Conservation (phyloP, 2,329 filamentous ascomycete genomes). For the Hysterium pulicare region DNA sequence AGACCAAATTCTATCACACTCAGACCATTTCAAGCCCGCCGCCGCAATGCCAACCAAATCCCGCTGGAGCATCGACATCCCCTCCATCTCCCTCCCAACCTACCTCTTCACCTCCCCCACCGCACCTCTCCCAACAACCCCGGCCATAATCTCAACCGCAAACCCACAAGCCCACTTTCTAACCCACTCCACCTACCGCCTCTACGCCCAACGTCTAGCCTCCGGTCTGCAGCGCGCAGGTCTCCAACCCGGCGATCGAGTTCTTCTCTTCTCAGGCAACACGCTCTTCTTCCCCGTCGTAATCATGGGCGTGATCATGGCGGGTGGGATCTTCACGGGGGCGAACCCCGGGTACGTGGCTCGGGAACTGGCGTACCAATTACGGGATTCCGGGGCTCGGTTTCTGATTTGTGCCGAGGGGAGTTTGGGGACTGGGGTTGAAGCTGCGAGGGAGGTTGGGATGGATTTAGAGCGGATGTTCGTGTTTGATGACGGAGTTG, state of each 20-base stretch:
- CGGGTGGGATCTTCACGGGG: slow-evolving; percentile 73
- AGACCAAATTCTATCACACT: too few relatives aligned
- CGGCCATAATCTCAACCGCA: slow-evolving; percentile 61
- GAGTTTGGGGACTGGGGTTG: slow-evolving; percentile 60
- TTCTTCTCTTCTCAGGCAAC: slow-evolving; percentile 72
- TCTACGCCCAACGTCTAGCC: slow-evolving; percentile 70
- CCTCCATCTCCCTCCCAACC: slow-evolving; percentile 44
- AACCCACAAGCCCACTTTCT: slow-evolving; percentile 65
- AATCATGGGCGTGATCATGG: slow-evolving; percentile 72
- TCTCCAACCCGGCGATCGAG: slow-evolving; percentile 62
- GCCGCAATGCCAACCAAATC: too few relatives aligned
- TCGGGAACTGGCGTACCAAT: slow-evolving; percentile 71
- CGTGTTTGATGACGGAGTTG: slow-evolving; percentile 57
- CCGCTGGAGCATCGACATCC: slow-evolving; percentile 46
- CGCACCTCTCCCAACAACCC: slow-evolving; percentile 43
- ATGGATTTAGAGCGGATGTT: slow-evolving; percentile 58
- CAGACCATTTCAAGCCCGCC: too few relatives aligned
- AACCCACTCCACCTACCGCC: slow-evolving; percentile 61
- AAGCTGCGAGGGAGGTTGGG: slow-evolving; percentile 60
- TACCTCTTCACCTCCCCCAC: slow-evolving; percentile 52
- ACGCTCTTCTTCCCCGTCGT: slow-evolving; percentile 68
- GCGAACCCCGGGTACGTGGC: slow-evolving; percentile 56
- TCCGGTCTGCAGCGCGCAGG: slow-evolving; percentile 63
- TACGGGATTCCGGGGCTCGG: slow-evolving; percentile 65
- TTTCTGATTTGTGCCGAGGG: slow-evolving; percentile 64